phyloP scores from a whole-genome alignment of 129 eudicot genomes.

The Pseudognaphalium luteoalbum region DNA sequence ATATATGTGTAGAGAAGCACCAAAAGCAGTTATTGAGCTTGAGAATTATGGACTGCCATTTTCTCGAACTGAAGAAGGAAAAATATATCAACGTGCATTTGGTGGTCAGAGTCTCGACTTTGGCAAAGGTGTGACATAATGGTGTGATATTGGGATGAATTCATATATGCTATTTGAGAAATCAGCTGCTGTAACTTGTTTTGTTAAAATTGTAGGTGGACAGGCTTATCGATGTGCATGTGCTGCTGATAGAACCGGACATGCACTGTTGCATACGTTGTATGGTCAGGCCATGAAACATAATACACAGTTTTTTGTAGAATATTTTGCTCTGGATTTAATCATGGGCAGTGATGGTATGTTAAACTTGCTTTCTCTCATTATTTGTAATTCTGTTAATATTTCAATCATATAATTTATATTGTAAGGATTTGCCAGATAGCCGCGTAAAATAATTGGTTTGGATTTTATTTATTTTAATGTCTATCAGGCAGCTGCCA shows the following conservation, averaged over 20 bases:
- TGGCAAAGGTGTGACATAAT: constrained; percentile 68
- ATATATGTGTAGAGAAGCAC: constrained; percentile 99
- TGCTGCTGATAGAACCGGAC: constrained; percentile 99
- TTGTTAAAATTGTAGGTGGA: constrained; percentile 58
- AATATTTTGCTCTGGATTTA: constrained; percentile 95
- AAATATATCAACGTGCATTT: constrained; percentile 95
- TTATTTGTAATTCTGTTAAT: not conserved
- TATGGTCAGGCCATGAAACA: constrained; percentile 99
- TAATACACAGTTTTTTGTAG: constrained; percentile 96
- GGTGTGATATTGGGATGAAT: not conserved
- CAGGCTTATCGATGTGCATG: constrained; percentile 99
- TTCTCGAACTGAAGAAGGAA: constrained; percentile 97
- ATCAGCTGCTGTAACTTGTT: constrained; percentile 9
- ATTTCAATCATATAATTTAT: not conserved
- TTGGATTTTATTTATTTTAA: not conserved
- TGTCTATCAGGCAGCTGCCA: constrained; percentile 77
- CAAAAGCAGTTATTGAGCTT: constrained; percentile 98
- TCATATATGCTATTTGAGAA: constrained; percentile 8
- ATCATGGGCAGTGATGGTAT: constrained; percentile 93
- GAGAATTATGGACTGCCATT: constrained; percentile 94
- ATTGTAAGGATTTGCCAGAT: not conserved
- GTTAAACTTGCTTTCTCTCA: constrained; percentile 11
- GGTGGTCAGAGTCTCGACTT: constrained; percentile 98
- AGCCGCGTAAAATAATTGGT: not conserved
- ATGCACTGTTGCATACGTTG: constrained; percentile 94